Percentiles rank a stretch among this genome's conserved stretches.
Evolutionary conservation across 805 yeast genomes (phyloP).

Genomic region (Grigorovia yakushimaensis): DNA sequence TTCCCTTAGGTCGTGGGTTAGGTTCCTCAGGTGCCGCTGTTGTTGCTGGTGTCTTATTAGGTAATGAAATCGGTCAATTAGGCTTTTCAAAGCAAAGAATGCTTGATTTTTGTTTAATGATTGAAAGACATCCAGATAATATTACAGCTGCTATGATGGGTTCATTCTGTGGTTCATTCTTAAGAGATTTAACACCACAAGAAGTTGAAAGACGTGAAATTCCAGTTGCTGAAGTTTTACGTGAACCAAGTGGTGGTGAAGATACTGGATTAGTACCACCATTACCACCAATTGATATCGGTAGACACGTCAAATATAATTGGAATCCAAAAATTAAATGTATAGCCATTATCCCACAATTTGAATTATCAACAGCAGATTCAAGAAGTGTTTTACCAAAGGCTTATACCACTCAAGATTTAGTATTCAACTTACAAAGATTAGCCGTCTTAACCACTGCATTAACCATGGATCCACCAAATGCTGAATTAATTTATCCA

Average conservation of each 20-base stretch:
- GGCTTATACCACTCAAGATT: constrained; percentile 66
- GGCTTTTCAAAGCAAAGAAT: constrained; percentile 68
- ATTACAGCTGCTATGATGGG: constrained; percentile 99
- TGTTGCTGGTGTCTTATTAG: constrained; percentile 90
- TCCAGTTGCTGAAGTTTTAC: constrained; percentile 77
- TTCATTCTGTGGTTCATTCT: constrained; percentile 92
- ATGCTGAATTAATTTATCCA: constrained; percentile 73
- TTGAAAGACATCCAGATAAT: constrained; percentile 97
- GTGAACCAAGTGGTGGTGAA: constrained; percentile 62
- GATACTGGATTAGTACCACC: constrained; percentile 64
- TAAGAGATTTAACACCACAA: constrained; percentile 64
- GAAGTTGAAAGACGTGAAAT: constrained; percentile 71
- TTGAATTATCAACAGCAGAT: constrained; percentile 88
- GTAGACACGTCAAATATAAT: constrained; percentile 77
- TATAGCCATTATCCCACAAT: constrained; percentile 84
- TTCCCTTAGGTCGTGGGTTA: constrained; percentile 92
- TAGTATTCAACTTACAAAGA: constrained; percentile 88
- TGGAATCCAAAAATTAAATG: constrained; percentile 81
- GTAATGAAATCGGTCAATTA: constrained; percentile 71
- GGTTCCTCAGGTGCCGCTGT: constrained; percentile 99
- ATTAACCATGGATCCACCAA: constrained; percentile 74
- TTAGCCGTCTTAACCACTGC: constrained; percentile 89
- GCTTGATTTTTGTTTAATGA: constrained; percentile 91
- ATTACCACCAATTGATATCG: constrained; percentile 76
- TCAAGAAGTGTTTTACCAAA: constrained; percentile 84